Evolutionary conservation across 2,329 filamentous ascomycete species (phyloP).

Genomic region (Harringtonia lauricola): DNA sequence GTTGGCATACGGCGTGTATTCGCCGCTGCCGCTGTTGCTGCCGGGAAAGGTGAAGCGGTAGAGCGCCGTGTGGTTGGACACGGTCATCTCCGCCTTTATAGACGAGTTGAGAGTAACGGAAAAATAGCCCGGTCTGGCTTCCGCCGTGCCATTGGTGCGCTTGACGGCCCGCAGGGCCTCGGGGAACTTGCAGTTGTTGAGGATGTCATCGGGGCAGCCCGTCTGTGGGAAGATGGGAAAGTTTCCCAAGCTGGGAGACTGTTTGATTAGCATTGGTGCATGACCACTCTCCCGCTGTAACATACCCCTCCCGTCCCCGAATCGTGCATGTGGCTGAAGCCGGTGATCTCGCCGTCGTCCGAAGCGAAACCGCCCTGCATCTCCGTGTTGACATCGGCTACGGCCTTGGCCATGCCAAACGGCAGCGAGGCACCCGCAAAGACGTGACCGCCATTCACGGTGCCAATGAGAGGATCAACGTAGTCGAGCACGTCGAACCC

Average conservation of each 20-base stretch:
- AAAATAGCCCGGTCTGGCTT: conserved; percentile 45
- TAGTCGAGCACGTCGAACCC: conserved; percentile 10
- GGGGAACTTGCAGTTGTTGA: conserved; percentile 46
- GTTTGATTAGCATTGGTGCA: not conserved
- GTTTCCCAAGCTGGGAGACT: conserved; percentile 31
- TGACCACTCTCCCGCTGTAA: not conserved
- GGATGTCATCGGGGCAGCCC: conserved; percentile 17
- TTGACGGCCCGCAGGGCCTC: conserved; percentile 31
- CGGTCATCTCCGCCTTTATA: conserved; percentile 47
- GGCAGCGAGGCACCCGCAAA: conserved; percentile 44
- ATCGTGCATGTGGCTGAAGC: conserved; percentile 37
- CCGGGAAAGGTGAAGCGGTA: conserved; percentile 47
- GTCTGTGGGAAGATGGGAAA: conserved; percentile 34
- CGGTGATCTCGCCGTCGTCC: conserved; percentile 35
- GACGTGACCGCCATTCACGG: conserved; percentile 29
- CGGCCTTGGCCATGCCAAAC: conserved; percentile 45
- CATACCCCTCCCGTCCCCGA: conserved; percentile 27
- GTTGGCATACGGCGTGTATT: too few species aligned
- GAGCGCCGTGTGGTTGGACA: conserved; percentile 49
- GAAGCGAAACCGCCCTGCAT: conserved; percentile 34
- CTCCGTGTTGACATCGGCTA: conserved; percentile 37
- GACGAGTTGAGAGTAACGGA: conserved; percentile 40
- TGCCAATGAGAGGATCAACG: conserved; percentile 41
- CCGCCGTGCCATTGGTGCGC: conserved; percentile 28
- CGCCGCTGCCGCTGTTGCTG: conserved; percentile 11